Evolutionary conservation across 768 basidiomycete species (phyloP), one percentile per base, ranked within the genome.

Genomic region (Pleurotus sapidus): DNA sequence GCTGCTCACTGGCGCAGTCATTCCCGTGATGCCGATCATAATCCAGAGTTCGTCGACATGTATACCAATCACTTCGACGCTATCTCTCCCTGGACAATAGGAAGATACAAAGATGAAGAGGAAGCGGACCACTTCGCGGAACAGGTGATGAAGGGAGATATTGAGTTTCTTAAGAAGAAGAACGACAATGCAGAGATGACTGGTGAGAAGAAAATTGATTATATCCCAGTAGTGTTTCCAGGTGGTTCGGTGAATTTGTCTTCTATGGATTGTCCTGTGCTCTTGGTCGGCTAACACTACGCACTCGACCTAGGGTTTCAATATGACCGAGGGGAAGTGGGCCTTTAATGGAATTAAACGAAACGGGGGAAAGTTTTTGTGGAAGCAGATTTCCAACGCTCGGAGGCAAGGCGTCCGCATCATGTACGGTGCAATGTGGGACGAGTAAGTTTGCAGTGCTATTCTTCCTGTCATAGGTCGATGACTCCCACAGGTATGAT

Each of bases 371-470:
- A 79, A 77, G 25, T 93, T 93, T 69, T 66, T 94, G 47, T 94
- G 90, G 88, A 77, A 83, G 56, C 91, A 93, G 67, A 73, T 93
- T 4, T 83, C 79, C 73, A 87, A 92, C 64, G 86, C 84, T 11
- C 80, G 79, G 24, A 74, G 77, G 46, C 78, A 79, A 25, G 84
- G 87, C 25, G 84, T 81, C 5, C 80, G 83, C 17, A 86, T 73
- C 5, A 80, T 92, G 54, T 93, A 93, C 60, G 87, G 87, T 20
- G 89, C 90, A 5, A 93, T 92, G 90, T 93, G 91, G 89, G 91
- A 93, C 64, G 91, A 92, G 86, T 83, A 58, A 65, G 78, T 72
- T 4, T 48, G 61, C 24, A 24, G 24, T 11, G 34, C 25, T 58
- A 25, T 54, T 40, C 5, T 38, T n/a, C 48, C 49, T 51, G 17